These are phyloP conservation scores for Cladosporium sp. DNA, from an alignment of 2,329 filamentous ascomycete genomes.

Conservation along the genomic window DNA sequence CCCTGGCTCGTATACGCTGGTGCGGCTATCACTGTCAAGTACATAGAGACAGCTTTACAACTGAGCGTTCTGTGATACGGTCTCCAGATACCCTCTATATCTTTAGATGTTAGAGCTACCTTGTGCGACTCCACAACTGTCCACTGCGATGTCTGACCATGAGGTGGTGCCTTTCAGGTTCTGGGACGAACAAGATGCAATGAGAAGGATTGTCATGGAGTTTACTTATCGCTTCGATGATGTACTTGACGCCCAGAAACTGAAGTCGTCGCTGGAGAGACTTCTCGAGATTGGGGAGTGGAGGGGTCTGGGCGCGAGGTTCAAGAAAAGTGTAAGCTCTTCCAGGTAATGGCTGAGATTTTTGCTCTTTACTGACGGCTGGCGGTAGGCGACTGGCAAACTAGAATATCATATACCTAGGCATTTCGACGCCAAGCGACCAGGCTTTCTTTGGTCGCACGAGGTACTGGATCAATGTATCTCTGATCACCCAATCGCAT, in stretches of 20 bases:
- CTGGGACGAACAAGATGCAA: background rate
- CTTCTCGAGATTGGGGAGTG: constrained; percentile 21
- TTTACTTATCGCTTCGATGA: constrained; percentile 24
- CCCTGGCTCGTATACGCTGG: background rate
- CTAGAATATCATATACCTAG: constrained; percentile 23
- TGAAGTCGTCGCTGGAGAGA: constrained; percentile 19
- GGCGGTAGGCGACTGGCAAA: constrained; percentile 15
- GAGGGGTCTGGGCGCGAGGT: constrained; percentile 17
- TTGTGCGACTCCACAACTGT: background rate
- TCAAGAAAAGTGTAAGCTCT: constrained; percentile 20
- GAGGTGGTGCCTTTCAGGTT: constrained; percentile 7
- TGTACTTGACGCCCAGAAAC: constrained; percentile 21
- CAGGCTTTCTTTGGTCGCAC: constrained; percentile 20
- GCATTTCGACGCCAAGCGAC: constrained; percentile 20
- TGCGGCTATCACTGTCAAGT: background rate
- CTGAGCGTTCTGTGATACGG: background rate
- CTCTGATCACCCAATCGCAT: constrained; percentile 20
- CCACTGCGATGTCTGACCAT: background rate
- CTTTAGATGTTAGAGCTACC: background rate
- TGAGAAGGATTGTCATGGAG: constrained; percentile 19
- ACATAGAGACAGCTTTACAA: background rate
- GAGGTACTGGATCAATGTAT: constrained; percentile 16
- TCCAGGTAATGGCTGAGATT: background rate
- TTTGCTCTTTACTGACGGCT: too few relatives aligned
- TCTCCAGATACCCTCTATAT: background rate